These are phyloP conservation scores for Albizia julibrissin DNA, from an alignment of 306 rosid genomes.

Conservation along the genomic window DNA sequence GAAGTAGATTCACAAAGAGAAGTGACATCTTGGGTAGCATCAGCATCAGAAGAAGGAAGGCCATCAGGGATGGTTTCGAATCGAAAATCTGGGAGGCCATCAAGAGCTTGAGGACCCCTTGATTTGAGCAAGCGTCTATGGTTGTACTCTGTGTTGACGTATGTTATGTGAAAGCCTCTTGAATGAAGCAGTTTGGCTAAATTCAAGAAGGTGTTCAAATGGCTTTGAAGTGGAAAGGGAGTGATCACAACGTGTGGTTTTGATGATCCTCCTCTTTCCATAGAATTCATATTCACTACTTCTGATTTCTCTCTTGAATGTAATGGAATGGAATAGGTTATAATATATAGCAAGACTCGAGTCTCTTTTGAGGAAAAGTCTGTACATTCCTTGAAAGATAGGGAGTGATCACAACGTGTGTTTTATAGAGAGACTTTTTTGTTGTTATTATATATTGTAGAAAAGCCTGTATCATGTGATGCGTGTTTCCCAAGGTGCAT, in stretches of 20 bases:
- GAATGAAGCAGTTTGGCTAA: neutral
- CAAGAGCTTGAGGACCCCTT: neutral
- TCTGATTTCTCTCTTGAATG: neutral
- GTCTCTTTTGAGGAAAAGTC: too few relatives aligned
- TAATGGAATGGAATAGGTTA: neutral
- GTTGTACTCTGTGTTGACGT: neutral
- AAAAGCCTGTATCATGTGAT: neutral
- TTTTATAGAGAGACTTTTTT: too few relatives aligned
- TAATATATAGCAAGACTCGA: too few relatives aligned
- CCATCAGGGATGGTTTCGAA: slow-evolving; percentile 1
- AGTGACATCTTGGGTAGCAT: neutral
- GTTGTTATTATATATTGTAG: too few relatives aligned
- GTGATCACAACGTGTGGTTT: neutral
- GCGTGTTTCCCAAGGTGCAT: neutral
- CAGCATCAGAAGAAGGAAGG: neutral
- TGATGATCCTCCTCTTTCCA: neutral
- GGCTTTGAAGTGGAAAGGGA: neutral
- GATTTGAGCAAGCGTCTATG: neutral
- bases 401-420: too few relatives aligned
- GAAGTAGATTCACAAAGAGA: neutral
- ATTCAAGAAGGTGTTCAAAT: neutral
- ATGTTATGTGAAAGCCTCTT: neutral
- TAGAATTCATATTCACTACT: neutral
- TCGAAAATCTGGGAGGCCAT: neutral
- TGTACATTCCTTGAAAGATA: neutral